Evolutionary conservation across 2,329 filamentous ascomycete species (phyloP), one percentile per base, ranked within the genome.

Genomic region (Xylariaceae sp.): DNA sequence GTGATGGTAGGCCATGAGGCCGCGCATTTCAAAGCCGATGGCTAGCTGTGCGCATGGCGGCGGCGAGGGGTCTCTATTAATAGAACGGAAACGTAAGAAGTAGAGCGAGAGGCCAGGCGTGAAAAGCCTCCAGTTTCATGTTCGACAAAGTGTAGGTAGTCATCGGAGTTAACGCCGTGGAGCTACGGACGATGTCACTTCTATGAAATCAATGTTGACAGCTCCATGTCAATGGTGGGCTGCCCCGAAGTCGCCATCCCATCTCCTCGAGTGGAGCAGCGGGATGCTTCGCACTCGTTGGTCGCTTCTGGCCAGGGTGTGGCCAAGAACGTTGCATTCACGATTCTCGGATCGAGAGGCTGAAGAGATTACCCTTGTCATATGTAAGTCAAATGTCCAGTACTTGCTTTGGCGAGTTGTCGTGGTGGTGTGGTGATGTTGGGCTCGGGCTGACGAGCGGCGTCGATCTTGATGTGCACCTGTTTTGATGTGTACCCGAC

Each of bases 51-150:
- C 15, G 18, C 51, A 57, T 56, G 55, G 49, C 52, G 48, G 49
- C 39, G 23, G 39, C 13, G 57, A 53, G 30, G 4, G 37, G 53
- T 18, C 58, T 39, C 58, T 58, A 62, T 62, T 60, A 58, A 62
- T 62, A 62, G 58, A 58, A 62, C 61, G 61, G 58, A 53, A 55
- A 39, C n/a, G 45, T 39, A 50, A 53, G 58, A 49, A 45, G 35
- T 34, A 34, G 47, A 30, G 23, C 23, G 49, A 51, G 50, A 35
- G 34, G 49, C 44, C 41, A 45, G 9, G 37, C 23, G 37, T 51
- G 49, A 1, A 18, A 58, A 61, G 49, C 55, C 61, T 51, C 55
- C 37, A 34, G 61, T 58, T 58, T 62, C 58, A 57, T 30, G 17
- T 57, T 55, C 3, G 51, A 53, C 55, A 60, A 30, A 49, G 55